Evolutionary conservation across 1,139 yeast genomes (phyloP).

Genomic region (Kodamaea derodonti): DNA sequence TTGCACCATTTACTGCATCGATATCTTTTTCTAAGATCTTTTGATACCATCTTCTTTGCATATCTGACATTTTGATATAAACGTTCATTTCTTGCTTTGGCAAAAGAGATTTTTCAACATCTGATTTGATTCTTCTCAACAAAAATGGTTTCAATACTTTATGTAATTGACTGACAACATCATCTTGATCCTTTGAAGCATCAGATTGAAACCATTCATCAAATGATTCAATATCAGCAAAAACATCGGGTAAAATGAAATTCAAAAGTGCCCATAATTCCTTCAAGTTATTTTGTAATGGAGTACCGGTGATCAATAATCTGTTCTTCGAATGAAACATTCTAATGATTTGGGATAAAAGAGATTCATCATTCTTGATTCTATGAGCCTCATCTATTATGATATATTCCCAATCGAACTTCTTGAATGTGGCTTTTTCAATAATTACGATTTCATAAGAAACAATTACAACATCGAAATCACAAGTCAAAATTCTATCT

Average conservation of each 20-base stretch:
- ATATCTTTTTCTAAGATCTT: constrained; percentile 73
- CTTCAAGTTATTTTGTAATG: constrained; percentile 72
- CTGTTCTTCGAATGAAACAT: constrained; percentile 68
- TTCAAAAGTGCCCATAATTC: constrained; percentile 80
- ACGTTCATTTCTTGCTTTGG: constrained; percentile 74
- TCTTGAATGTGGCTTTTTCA: constrained; percentile 62
- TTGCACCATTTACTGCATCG: constrained; percentile 80
- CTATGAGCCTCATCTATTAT: constrained; percentile 81
- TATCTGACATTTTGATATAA: constrained; percentile 69
- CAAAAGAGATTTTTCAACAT: constrained; percentile 70
- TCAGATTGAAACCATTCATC: constrained; percentile 63
- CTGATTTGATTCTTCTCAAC: constrained; percentile 71
- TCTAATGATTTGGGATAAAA: constrained; percentile 70
- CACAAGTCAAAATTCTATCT: constrained; percentile 50
- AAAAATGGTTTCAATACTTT: constrained; percentile 78
- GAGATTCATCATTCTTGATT: constrained; percentile 73
- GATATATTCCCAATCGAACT: constrained; percentile 70
- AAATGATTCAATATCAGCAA: constrained; percentile 68
- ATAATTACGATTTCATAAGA: constrained; percentile 76
- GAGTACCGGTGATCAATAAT: constrained; percentile 75
- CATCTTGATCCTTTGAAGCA: constrained; percentile 34
- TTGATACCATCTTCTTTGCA: constrained; percentile 77
- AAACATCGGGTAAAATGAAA: constrained; percentile 72
- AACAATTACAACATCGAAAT: constrained; percentile 69
- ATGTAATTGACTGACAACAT: constrained; percentile 81